Percentiles rank a stretch among this genome's conserved stretches.
Conservation (phyloP, 352 stramenopile species). For the Phytophthora capsici region DNA sequence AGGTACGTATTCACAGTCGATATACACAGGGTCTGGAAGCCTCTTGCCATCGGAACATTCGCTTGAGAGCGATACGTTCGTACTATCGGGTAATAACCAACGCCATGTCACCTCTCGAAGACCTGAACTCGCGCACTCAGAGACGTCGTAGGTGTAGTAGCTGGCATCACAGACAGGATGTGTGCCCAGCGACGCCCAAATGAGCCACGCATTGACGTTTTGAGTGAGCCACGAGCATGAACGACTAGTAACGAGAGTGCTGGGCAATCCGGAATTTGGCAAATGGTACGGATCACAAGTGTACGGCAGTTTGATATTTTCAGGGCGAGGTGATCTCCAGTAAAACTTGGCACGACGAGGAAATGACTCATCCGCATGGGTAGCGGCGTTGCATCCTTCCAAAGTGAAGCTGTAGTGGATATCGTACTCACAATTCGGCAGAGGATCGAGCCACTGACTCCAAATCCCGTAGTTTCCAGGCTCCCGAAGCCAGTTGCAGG, state of each 20-base stretch:
- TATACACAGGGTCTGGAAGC: conserved; percentile 28
- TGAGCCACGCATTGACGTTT: conserved; percentile 42
- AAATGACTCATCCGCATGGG: conserved; percentile 22
- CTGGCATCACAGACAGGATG: conserved; percentile 43
- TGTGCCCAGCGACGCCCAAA: conserved; percentile 27
- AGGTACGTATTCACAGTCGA: conserved; percentile 57
- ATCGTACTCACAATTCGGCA: conserved; percentile 45
- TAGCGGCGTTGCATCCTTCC: conserved; percentile 30
- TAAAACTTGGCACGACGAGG: conserved; percentile 38
- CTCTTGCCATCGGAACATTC: conserved; percentile 42
- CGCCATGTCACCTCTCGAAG: conserved; percentile 33
- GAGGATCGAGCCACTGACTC: conserved; percentile 43
- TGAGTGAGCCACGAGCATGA: conserved; percentile 47
- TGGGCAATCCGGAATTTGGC: conserved; percentile 21
- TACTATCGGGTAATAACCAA: conserved; percentile 40
- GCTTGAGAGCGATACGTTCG: conserved; percentile 34
- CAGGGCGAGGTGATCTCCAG: conserved; percentile 44
- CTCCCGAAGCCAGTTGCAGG: conserved; percentile 50
- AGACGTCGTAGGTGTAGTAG: conserved; percentile 53
- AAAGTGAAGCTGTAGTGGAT: conserved; percentile 41
- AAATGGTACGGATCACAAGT: conserved; percentile 43
- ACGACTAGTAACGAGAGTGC: conserved; percentile 38
- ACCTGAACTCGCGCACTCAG: conserved; percentile 30
- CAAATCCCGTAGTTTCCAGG: conserved; percentile 48
- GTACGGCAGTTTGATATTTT: conserved; percentile 46